phyloP scores from a whole-genome alignment of 2,329 filamentous ascomycete genomes.

The Sporothrix inflata region DNA sequence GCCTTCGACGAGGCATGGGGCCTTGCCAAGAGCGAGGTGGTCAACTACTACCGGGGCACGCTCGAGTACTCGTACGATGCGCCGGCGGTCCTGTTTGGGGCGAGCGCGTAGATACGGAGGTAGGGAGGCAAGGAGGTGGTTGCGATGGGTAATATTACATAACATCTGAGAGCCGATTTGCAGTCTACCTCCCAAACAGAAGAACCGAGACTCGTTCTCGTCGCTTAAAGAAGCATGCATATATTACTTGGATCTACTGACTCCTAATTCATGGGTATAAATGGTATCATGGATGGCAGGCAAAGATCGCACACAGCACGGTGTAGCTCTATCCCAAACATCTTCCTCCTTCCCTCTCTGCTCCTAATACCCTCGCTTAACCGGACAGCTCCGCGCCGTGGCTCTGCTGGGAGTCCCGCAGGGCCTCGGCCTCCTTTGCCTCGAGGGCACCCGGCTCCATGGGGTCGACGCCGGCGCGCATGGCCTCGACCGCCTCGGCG shows the following conservation, averaged over 20 bases:
- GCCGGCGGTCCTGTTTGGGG: not conserved
- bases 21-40: not conserved
- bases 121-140: not conserved
- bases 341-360: not conserved
- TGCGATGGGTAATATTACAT: too few relatives aligned
- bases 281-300: not conserved
- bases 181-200: too few relatives aligned
- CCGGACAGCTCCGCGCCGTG: not conserved
- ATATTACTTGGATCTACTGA: not conserved
- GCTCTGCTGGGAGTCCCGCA: conserved; percentile 16
- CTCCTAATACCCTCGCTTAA: not conserved
- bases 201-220: too few relatives aligned
- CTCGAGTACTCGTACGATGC: conserved; percentile 4
- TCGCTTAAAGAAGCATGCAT: not conserved
- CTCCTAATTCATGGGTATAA: not conserved
- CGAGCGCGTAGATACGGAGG: not conserved
- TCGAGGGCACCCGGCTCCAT: conserved; percentile 51
- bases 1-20: not conserved
- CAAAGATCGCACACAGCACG: not conserved
- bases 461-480: conserved; percentile 52
- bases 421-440: conserved; percentile 38
- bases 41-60: not conserved
- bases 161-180: too few relatives aligned
- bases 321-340: not conserved
- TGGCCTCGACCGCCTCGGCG: conserved; percentile 55